Evolutionary conservation across 2,329 filamentous ascomycete species (phyloP).

Genomic region (Periglandula ipomoeae): DNA sequence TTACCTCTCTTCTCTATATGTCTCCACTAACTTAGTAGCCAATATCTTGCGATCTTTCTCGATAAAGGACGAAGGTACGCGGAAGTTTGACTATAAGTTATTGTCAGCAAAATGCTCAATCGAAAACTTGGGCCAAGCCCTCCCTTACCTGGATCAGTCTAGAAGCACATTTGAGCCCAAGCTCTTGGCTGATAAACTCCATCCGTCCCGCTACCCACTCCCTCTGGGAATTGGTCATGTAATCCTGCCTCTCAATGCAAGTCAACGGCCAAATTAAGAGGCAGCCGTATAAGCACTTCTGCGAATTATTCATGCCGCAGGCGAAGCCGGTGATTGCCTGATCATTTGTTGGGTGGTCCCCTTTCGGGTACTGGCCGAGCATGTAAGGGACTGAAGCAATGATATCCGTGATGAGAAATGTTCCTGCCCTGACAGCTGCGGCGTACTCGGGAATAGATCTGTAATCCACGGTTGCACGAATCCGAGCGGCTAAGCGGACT

Average conservation of each 20-base stretch:
- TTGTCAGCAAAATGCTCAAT: not conserved
- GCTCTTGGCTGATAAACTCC: not conserved
- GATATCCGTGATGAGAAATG: not conserved
- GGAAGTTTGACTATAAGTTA: not conserved
- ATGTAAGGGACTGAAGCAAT: not conserved
- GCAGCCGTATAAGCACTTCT: not conserved
- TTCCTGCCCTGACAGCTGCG: not conserved
- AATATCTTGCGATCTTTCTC: not conserved
- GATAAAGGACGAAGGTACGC: not conserved
- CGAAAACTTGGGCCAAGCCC: not conserved
- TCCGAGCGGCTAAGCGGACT: not conserved
- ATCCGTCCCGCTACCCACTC: not conserved
- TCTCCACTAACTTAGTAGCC: not conserved
- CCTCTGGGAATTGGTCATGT: not conserved
- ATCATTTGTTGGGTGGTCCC: not conserved
- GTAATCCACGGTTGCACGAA: not conserved
- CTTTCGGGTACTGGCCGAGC: not conserved
- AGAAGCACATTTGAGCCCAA: not conserved
- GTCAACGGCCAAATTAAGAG: not conserved
- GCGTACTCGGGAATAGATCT: not conserved
- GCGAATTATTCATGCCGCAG: not conserved
- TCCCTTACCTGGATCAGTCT: not conserved
- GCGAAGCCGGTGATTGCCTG: not conserved
- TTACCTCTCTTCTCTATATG: not conserved
- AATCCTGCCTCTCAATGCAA: not conserved